Percentiles rank a stretch among this genome's conserved stretches.
Conservation (phyloP, 495 filamentous ascomycete species). For the Neurospora sp. region DNA sequence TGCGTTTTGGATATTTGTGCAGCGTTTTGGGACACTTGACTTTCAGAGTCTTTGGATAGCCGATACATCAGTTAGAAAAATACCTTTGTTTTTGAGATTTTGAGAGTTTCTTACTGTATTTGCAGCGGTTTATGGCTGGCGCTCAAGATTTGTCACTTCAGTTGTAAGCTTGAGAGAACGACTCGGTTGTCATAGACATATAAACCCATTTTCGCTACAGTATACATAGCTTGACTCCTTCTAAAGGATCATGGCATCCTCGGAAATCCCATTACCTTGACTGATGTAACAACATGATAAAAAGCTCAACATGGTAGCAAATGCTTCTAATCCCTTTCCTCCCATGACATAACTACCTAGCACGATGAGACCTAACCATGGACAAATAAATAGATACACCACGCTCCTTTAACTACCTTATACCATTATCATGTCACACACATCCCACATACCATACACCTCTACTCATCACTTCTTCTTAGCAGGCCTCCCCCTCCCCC, state of each 20-base stretch:
- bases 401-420: not conserved
- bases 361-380: not conserved
- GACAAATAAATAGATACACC: not conserved
- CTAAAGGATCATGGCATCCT: not conserved
- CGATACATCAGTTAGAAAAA: not conserved
- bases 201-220: constrained; percentile 9
- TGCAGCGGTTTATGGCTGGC: not conserved
- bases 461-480: not conserved
- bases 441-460: not conserved
- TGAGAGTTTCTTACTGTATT: not conserved
- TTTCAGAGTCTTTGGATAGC: not conserved
- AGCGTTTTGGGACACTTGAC: not conserved
- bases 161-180: not conserved
- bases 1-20: not conserved
- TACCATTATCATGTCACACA: not conserved
- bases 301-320: not conserved
- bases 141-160: not conserved
- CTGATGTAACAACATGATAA: not conserved
- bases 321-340: not conserved
- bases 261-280: not conserved
- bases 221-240: not conserved
- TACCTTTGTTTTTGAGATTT: not conserved
- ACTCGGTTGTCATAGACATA: not conserved
- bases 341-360: not conserved
- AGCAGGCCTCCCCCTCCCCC: constrained; percentile 12